Base-by-base conservation (phyloP, 1,284 basidiomycete genomes). In the Apiotrichum gamsii region DNA sequence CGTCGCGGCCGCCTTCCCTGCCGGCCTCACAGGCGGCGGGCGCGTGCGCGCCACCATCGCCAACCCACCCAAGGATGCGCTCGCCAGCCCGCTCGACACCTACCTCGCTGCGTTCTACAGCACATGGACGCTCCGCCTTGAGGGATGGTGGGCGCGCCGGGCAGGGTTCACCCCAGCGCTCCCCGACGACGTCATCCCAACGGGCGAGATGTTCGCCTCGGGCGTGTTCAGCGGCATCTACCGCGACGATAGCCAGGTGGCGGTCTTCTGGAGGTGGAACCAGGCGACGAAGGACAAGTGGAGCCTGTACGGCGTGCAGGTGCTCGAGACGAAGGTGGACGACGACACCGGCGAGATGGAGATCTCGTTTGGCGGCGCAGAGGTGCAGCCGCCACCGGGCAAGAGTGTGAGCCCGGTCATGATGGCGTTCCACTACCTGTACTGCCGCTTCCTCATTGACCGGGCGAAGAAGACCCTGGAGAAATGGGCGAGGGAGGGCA, bases 211-310 rank as follows among this genome's bases (percentile, higher is more conserved):
- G 13, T 42, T 31, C 23, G 40, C 24, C 13, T 31, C 19, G 11
- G 46, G 46, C 10, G 23, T 48, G 21, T 48, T 48, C 31, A 28
- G 18, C 14, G 41, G 37, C 9, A 29, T 48, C 10, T 42, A 36
- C 16, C 30, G 23, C 13, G 16, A 37, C 15, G 16, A 11, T 19
- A 24, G 34, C 18, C 15, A 10, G 2, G 35, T 20, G 5, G 41
- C 41, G 23, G 46, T 48, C 13, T 48, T 23, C 16, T 47, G 46
- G 46, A n/a, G n/a, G n/a, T n/a, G n/a, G n/a, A n/a, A n/a, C n/a
- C n/a, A n/a, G n/a, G n/a, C n/a, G n/a, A n/a, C n/a, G n/a, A n/a
- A n/a, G n/a, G n/a, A n/a, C n/a, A n/a, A n/a, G n/a, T n/a, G n/a
- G n/a, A 20, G 19, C 25, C 3, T 20, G 8, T 4, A n/a, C 2